Evolutionary conservation across 352 stramenopile genomes (phyloP), one percentile per base, ranked within the genome.

Genomic region (Globisporangium acanthophoron): DNA sequence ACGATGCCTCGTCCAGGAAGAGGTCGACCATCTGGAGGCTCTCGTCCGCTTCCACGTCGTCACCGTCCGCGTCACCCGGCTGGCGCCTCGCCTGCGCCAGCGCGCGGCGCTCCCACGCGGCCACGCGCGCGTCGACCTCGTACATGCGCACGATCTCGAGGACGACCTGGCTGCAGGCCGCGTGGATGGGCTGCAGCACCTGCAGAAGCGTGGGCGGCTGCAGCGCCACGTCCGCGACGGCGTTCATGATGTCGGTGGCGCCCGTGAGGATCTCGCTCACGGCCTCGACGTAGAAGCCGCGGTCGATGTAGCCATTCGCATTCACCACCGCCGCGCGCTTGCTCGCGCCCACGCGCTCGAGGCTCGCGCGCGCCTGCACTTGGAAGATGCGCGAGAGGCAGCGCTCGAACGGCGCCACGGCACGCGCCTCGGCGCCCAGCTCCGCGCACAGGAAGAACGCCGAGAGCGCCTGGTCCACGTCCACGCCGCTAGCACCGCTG

Each of bases 21-120:
- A 92, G 62, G 50, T 94, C 82, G 51, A 92, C 74, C 85, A 94
- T 94, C 63, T 94, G 85, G 33, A 94, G 66, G 65, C 80, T 92
- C 67, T 94, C 85, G 58, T 94, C 85, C 9, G 83, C 69, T 47
- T 92, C 85, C 12, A 82, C 67, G 13, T 66, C 52, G 15, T 51
- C 64, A 20, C 67, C 48, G 3, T 74, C 64, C n/a, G 67, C 45
- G 3, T 74, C 63, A 13, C 57, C 56, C 5, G 69, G 57, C 31
- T 79, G 69, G 39, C 72, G 66, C n/a, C 75, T 62, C 16, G 80
- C 80, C 47, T 88, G 76, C 0, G 76, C 68, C 20, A 86, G 76
- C 7, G 82, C 82, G 33, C 80, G 66, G 3, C 82, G 80, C 53
- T 94, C 85, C 85, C 83, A 94, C 27, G 85, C 85, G 2, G 64